These are phyloP conservation scores for Fusarium cicatricum DNA, from an alignment of 2,329 filamentous ascomycete species.

Conservation along the genomic window DNA sequence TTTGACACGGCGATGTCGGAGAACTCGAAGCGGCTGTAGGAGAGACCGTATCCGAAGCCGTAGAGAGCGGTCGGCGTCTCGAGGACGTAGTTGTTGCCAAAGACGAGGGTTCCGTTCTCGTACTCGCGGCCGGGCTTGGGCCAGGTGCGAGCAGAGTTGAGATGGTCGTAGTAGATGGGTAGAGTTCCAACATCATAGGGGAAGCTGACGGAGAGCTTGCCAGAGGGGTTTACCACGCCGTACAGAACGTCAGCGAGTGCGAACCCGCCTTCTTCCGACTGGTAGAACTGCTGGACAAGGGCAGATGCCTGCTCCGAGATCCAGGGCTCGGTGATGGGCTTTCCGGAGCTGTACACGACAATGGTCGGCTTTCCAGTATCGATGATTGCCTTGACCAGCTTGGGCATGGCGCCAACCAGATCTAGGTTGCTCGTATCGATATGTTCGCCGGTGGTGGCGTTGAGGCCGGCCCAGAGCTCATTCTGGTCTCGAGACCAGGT, in stretches of 20 bases:
- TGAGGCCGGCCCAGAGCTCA: constrained; percentile 74
- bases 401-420: constrained; percentile 74
- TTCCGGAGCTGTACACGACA: constrained; percentile 74
- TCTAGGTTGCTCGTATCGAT: constrained; percentile 71
- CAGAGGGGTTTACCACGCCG: constrained; percentile 70
- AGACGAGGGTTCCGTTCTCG: constrained; percentile 67
- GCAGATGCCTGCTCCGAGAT: constrained; percentile 71
- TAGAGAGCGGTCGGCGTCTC: constrained; percentile 67
- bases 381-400: constrained; percentile 72
- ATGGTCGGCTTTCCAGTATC: constrained; percentile 73
- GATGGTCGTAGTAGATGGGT: constrained; percentile 76
- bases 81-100: constrained; percentile 72
- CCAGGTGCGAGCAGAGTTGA: constrained; percentile 68
- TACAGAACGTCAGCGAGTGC: constrained; percentile 73
- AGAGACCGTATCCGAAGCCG: constrained; percentile 71
- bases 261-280: constrained; percentile 72
- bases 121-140: constrained; percentile 62
- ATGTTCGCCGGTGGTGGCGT: constrained; percentile 79
- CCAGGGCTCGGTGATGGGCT: constrained; percentile 78
- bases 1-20: constrained; percentile 60
- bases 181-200: constrained; percentile 72
- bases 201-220: constrained; percentile 72
- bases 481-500: constrained; percentile 79
- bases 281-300: constrained; percentile 78
- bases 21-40: constrained; percentile 71